Base-by-base conservation (phyloP, 352 stramenopile species). In the Globisporangium acanthophoron region DNA sequence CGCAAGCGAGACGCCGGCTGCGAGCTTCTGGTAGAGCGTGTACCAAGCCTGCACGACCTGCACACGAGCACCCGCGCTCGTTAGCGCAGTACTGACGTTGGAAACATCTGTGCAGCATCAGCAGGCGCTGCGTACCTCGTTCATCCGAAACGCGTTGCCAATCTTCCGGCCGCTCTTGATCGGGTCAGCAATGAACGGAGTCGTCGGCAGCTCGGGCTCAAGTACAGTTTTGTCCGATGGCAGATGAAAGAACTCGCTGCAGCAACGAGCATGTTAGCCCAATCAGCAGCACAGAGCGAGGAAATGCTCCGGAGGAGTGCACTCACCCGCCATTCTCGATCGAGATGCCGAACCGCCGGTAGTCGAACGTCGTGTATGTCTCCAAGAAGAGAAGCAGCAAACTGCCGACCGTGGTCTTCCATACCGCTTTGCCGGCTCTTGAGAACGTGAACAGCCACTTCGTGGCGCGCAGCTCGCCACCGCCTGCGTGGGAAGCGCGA, bases 311-410 rank as follows among this genome's bases (percentile, higher is more conserved):
- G 24, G 24, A 27, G 24, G 24, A 27, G 24, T 27, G 3, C 5
- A 67, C 74, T 24, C 67, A 94, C 85, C 85, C 85, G 70, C 70
- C 67, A 39, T 81, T 71, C n/a, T 78, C 69, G 44, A 91, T 82
- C 7, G 79, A 86, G 47, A 94, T 80, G 24, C 85, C 85, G 59
- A 89, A 94, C 3, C 65, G 72, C n/a, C 67, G 74, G 67, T 90
- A 94, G 52, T 94, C 85, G 57, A 94, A 92, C 11, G 76, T 87
- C 45, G 89, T 79, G 58, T 92, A 91, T 13, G 82, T 92, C 69
- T 94, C 85, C 43, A 94, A 56, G 53, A 92, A 94, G 6, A 91
- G 68, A 54, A 92, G 65, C 49, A 92, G 9, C 24, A 94, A 54
- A 52, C 76, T 87, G 24, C 79, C 83, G n/a, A 94, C 77, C 24